Base-by-base conservation (phyloP, 345 rosid species). In the Populus alba region DNA sequence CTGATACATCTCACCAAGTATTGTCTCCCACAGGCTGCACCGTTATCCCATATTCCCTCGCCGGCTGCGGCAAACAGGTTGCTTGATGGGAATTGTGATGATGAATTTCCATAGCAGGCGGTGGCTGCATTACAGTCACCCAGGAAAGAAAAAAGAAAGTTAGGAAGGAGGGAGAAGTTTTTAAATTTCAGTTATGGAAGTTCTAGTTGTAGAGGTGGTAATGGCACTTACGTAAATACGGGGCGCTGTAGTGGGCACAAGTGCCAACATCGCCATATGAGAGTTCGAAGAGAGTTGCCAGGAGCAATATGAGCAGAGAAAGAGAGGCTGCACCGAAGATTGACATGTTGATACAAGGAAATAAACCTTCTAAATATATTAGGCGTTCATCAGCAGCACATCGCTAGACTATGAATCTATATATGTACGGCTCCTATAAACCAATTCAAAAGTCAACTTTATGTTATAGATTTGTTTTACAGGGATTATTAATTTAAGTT, bases 31-130 rank as follows among this genome's bases (percentile, higher is more conserved):
- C 95, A 91, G 4, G 89, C 75, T 0, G 92, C 91, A 0, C 95
- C 95, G 13, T 87, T 88, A 79, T 90, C 92, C 95, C 93, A 91
- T 73, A 91, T 41, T 70, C 91, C 90, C 9, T 87, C 92, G 0
- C 93, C 89, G 1, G 89, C 93, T 0, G 91, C 90, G 16, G 82
- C 95, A 15, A 91, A 91, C 49, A 85, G 61, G 73, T 85, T 83
- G 86, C 68, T 82, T 5, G 89, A 27, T 3, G 95, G 95, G n/a
- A 88, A 88, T 51, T 84, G 83, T 1, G 89, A 65, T 5, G 25
- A 29, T 8, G 85, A 83, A 6, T 47, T 51, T 18, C 95, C 93
- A 25, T 25, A 75, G 70, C 95, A 91, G 13, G 91, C 93, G 0
- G 89, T 87, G 6, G 95, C 95, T 90, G 83, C 53, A 37, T 45